A percentile compares a stretch with the other conserved stretches of the same genome.
Conservation (phyloP, 2,329 filamentous ascomycete genomes). For the Rosellinia necatrix region DNA sequence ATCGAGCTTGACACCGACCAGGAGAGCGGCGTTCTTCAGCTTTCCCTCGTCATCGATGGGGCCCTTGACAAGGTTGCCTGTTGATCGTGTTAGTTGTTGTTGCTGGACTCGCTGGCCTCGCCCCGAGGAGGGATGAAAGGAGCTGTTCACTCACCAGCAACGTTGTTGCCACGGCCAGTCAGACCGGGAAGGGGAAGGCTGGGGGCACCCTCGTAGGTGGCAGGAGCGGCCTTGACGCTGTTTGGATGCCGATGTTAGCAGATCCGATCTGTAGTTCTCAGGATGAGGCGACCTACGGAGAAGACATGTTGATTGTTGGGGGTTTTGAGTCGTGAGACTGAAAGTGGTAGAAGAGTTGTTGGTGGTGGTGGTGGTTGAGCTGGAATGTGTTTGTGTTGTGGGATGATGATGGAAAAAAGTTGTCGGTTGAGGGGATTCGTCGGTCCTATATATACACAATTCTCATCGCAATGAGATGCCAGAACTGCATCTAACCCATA, state of each 20-base stretch:
- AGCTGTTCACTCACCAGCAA: conserved; percentile 31
- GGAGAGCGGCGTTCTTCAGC: conserved; percentile 60
- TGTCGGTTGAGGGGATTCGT: conserved; percentile 17
- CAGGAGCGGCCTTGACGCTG: conserved; percentile 32
- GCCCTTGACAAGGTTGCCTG: conserved; percentile 61
- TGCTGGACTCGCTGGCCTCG: too few species aligned
- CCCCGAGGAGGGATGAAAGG: not conserved
- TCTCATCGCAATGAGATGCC: conserved; percentile 9
- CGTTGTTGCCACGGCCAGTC: conserved; percentile 37
- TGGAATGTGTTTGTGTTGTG: too few species aligned
- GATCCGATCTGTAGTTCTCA: not conserved
- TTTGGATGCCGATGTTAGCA: conserved; percentile 9
- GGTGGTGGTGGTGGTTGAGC: conserved; percentile 19
- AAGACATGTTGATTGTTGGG: conserved; percentile 33
- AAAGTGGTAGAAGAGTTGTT: conserved; percentile 18
- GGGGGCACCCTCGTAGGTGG: conserved; percentile 18
- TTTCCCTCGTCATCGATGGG: conserved; percentile 61
- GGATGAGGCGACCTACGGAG: conserved; percentile 29
- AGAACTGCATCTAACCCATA: conserved; percentile 2
- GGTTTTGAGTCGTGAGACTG: conserved; percentile 1
- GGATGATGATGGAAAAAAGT: conserved; percentile 14
- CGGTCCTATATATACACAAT: conserved; percentile 31
- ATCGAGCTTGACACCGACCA: conserved; percentile 67
- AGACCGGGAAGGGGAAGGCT: conserved; percentile 38
- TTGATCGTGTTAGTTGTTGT: too few species aligned